Base-by-base conservation (phyloP, 1,284 basidiomycete genomes). In the Papiliotrema fonsecae region DNA sequence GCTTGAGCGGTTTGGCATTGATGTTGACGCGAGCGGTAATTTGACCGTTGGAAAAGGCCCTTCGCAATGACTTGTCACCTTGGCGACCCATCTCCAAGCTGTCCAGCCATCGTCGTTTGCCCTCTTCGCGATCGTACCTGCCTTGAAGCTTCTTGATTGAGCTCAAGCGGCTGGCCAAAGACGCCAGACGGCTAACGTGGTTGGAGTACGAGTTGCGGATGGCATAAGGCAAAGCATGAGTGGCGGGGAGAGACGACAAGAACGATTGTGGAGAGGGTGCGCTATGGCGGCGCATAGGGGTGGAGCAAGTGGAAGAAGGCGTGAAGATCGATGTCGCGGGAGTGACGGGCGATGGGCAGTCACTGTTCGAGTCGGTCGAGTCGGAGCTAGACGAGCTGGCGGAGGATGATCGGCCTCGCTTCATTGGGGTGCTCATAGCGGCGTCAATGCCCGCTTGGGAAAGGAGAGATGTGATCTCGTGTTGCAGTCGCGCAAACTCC, bases 81-180 rank as follows among this genome's bases (percentile, higher is more conserved):
- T 59, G 54, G 34, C 65, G 56, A 26, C 61, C 59, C 11, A 64
- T 51, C 45, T 74, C 73, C 14, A 72, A 49, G 24, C 56, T 52
- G 47, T 72, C 69, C n/a, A 71, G 57, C 67, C 65, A 72, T 35
- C 47, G 38, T 45, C 73, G 56, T 55, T 70, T 72, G 49, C 61
- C 62, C 54, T 73, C 67, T 45, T 73, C 73, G 11, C 65, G 55
- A 49, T 71, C 65, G 56, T 73, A 69, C 42, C 61, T 52, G 14
- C 45, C 38, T 6, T 52, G 54, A 25, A 74, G 64, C 50, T 64
- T 64, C 44, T 58, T 64, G 51, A 70, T 62, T 50, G 58, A 54
- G 45, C 48, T 51, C 16, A 68, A 35, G 25, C 68, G 61, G 4
- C 58, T 54, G 2, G 67, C 65, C 39, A 74, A 57, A 22, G 58